Base-by-base conservation (phyloP, 768 basidiomycete genomes). In the Amanita rubescens region DNA sequence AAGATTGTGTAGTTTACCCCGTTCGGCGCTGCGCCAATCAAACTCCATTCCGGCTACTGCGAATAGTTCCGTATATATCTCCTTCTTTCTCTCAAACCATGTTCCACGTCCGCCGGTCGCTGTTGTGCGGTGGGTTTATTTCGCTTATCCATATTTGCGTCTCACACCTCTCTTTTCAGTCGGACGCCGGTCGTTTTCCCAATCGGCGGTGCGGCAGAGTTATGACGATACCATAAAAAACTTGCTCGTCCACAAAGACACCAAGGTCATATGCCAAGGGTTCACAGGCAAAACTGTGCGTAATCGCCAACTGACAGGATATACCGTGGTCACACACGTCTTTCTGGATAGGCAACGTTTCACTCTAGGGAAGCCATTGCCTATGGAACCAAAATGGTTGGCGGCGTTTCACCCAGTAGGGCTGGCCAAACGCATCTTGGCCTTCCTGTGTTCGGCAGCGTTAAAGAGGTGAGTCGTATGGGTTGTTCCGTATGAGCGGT, bases 311-410 rank as follows among this genome's bases (percentile, higher is more conserved):
- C n/a, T n/a, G n/a, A n/a, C 50, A 19, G 7, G 22, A 35, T 24
- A 11, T 7, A 20, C 10, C 22, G 11, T 24, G 51, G 27, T 24
- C 43, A 44, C 19, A 20, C 11, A 25, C 22, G 12, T 12, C 2
- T 27, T 27, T 51, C 38, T 44, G 45, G 44, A 24, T 57, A 90
- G 95, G 96, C 88, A 59, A 97, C 96, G 62, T 99, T 99, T 81
- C 96, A 99, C 76, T 82, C 84, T 57, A 85, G 78, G 63, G 92
- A 97, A 69, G 94, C 96, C 34, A 70, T 98, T 58, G 92, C 83
- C 47, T 99, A 90, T 65, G 95, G 96, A 17, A 98, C 95, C 55
- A 89, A 85, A 57, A 95, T 98, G 90, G 91, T 99, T 54, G 96
- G 96, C 54, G 96, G 96, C 57, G 94, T 96, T 51, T 94, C 92